These are phyloP conservation scores for Sporothrix schenckii DNA, from an alignment of 2,329 filamentous ascomycete species.

Conservation along the genomic window DNA sequence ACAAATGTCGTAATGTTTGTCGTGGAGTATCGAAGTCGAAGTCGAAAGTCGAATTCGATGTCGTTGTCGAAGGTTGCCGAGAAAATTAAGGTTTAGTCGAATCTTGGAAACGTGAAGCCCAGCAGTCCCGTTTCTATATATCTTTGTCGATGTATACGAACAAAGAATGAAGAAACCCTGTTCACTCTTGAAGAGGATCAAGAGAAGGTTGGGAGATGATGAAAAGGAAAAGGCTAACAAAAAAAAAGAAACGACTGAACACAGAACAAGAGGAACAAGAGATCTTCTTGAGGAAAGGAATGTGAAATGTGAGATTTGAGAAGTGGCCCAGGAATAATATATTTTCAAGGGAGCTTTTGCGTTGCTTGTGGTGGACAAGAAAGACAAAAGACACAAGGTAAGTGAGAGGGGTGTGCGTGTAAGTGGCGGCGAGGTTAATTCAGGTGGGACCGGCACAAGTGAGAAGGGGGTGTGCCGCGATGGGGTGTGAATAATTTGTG, in stretches of 20 bases:
- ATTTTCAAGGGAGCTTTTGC: constrained; percentile 33
- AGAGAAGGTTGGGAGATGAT: not conserved
- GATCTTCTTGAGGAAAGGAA: constrained; percentile 32
- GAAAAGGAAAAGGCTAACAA: constrained; percentile 14
- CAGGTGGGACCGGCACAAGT: constrained; percentile 32
- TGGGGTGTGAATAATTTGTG: too few species aligned
- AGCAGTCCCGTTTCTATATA: constrained; percentile 24
- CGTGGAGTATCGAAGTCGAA: constrained; percentile 9
- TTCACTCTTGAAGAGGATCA: not conserved
- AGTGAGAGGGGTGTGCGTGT: not conserved
- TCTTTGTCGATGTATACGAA: constrained; percentile 8
- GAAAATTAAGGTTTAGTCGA: constrained; percentile 22
- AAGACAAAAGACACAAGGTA: constrained; percentile 20
- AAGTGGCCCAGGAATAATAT: constrained; percentile 36
- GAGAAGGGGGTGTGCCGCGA: not conserved
- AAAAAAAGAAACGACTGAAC: constrained; percentile 15
- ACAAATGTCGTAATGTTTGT: constrained; percentile 16
- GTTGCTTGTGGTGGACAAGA: constrained; percentile 33
- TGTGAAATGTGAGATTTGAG: constrained; percentile 22
- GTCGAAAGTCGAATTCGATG: not conserved
- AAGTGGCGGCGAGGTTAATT: constrained; percentile 35
- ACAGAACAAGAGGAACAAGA: constrained; percentile 24
- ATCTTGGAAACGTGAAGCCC: constrained; percentile 10
- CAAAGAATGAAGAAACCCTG: not conserved
- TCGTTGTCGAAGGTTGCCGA: constrained; percentile 22